Percentiles rank a stretch among this genome's conserved stretches.
These are phyloP conservation scores for Pyracantha coccinea DNA, from an alignment of 331 rosid species.

Conservation along the genomic window DNA sequence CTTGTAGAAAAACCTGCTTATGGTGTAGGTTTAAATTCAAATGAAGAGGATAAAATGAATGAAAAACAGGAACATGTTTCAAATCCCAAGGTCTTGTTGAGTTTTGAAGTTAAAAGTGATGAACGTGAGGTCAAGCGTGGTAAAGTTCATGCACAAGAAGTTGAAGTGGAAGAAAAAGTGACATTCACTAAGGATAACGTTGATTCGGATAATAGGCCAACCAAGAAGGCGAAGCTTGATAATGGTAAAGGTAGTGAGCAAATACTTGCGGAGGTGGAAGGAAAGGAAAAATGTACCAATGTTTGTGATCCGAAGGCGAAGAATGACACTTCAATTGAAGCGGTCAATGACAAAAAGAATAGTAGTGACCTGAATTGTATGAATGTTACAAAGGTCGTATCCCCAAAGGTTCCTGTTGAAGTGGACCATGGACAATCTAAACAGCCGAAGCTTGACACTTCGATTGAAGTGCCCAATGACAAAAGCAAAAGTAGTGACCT, in stretches of 20 bases:
- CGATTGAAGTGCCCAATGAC: slow-evolving; percentile 12
- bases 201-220: slow-evolving; percentile 29
- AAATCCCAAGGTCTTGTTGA: slow-evolving; percentile 2
- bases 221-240: slow-evolving; percentile 37
- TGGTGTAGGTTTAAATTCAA: slow-evolving; percentile 10
- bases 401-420: slow-evolving; percentile 10
- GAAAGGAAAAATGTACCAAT: not conserved
- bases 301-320: not conserved
- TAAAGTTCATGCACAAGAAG: slow-evolving; percentile 3
- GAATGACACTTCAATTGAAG: not conserved
- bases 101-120: slow-evolving; percentile 22
- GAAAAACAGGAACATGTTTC: slow-evolving; percentile 8
- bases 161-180: slow-evolving; percentile 11
- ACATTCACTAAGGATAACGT: slow-evolving; percentile 5
- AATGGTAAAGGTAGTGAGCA: not conserved
- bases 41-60: slow-evolving; percentile 11
- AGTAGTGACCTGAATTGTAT: not conserved
- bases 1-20: slow-evolving; percentile 16
- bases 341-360: not conserved
- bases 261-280: slow-evolving; percentile 1
- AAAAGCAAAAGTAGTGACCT: slow-evolving; percentile 13
- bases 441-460: slow-evolving; percentile 30
- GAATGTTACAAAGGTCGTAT: not conserved
- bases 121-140: slow-evolving; percentile 14
- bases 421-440: slow-evolving; percentile 22